These are phyloP conservation scores for Aristolochia californica DNA, from an alignment of 164 flowering plant species.

Conservation along the genomic window DNA sequence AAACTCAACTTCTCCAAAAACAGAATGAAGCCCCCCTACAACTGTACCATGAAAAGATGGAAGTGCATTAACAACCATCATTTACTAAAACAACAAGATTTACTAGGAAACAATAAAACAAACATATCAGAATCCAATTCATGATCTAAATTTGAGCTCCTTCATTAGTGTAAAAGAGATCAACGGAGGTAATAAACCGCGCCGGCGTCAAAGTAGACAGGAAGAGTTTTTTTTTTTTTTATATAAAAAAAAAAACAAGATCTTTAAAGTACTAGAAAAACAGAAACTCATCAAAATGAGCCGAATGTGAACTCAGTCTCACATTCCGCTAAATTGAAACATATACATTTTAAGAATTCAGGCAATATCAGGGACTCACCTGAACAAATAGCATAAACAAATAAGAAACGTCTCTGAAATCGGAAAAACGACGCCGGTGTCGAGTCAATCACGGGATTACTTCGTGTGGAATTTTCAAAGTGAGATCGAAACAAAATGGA, in stretches of 20 bases:
- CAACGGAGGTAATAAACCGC: not conserved
- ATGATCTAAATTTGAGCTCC: not conserved
- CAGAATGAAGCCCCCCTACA: slow-evolving; percentile 67
- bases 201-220: not conserved
- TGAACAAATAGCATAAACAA: slow-evolving; percentile 53
- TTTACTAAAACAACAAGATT: not conserved
- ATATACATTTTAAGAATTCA: not conserved
- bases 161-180: not conserved
- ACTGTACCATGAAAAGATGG: slow-evolving; percentile 23
- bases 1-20: slow-evolving; percentile 71
- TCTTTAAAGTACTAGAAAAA: not conserved
- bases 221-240: too few relatives aligned
- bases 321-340: not conserved
- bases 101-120: not conserved
- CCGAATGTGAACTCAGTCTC: not conserved
- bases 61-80: not conserved
- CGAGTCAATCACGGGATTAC: slow-evolving; percentile 28
- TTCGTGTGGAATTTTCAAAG: slow-evolving; percentile 21
- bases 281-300: not conserved
- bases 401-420: slow-evolving; percentile 52
- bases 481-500: slow-evolving; percentile 42
- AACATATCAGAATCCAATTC: not conserved
- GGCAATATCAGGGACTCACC: slow-evolving; percentile 25
- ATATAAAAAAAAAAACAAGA: not conserved
- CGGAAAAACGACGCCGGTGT: slow-evolving; percentile 30